Evolutionary conservation across 495 filamentous ascomycete genomes (phyloP).

Genomic region (Talaromyces thailandensis): DNA sequence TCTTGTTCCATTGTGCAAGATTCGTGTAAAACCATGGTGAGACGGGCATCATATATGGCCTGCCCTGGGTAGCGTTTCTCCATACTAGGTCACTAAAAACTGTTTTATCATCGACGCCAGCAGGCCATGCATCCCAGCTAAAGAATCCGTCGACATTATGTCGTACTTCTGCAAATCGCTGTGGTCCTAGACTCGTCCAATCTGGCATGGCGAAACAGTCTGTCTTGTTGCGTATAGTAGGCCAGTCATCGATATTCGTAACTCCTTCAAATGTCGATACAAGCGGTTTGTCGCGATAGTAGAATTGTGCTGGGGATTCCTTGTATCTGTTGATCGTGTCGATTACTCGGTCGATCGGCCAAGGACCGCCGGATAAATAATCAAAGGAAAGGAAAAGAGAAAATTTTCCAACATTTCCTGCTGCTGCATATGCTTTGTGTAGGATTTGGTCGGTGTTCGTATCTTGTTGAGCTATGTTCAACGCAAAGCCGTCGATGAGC

Average conservation of each 20-base stretch:
- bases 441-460: constrained; percentile 40
- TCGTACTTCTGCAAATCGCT: constrained; percentile 33
- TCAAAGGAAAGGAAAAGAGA: constrained; percentile 65
- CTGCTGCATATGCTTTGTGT: constrained; percentile 44
- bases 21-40: constrained; percentile 72
- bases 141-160: constrained; percentile 52
- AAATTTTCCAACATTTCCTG: constrained; percentile 43
- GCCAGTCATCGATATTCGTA: constrained; percentile 48
- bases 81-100: constrained; percentile 46
- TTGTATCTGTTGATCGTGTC: constrained; percentile 50
- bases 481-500: constrained; percentile 63
- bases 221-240: constrained; percentile 39
- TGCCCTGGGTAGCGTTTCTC: constrained; percentile 37
- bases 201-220: constrained; percentile 51
- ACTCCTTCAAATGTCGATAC: constrained; percentile 69
- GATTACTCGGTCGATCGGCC: constrained; percentile 46
- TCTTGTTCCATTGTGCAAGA: constrained; percentile 59
- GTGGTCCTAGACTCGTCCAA: constrained; percentile 51
- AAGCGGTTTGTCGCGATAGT: constrained; percentile 46
- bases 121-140: constrained; percentile 69
- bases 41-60: constrained; percentile 73
- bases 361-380: constrained; percentile 44
- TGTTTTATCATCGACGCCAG: constrained; percentile 44
- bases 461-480: constrained; percentile 55
- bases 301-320: constrained; percentile 39